Conservation (phyloP, 257 asterid species). For the Solanum raphanifolium region DNA sequence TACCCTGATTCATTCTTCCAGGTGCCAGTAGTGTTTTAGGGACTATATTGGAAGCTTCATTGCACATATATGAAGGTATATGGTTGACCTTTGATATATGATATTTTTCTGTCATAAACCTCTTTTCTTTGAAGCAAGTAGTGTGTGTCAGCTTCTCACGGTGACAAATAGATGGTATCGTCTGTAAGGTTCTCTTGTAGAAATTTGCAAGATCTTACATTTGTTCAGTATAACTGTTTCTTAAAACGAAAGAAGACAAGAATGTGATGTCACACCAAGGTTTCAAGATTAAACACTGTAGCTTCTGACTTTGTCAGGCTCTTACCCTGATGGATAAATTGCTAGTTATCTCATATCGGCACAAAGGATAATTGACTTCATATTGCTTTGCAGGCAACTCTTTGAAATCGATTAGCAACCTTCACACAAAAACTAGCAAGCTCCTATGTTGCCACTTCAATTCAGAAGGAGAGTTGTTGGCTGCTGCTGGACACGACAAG, state of each 20-base stretch:
- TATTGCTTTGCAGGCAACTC: conserved; percentile 19
- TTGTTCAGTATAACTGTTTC: neutral
- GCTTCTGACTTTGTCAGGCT: neutral
- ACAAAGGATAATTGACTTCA: neutral
- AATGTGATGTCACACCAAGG: neutral
- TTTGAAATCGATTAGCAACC: conserved; percentile 8
- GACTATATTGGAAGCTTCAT: neutral
- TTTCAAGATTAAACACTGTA: neutral
- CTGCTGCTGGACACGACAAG: conserved; percentile 44
- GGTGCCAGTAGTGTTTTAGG: neutral
- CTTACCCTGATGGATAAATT: neutral
- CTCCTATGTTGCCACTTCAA: conserved; percentile 41
- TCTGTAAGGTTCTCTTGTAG: neutral
- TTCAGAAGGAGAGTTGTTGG: conserved; percentile 26
- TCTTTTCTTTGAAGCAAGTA: neutral
- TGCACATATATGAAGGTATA: neutral
- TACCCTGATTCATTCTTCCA: neutral
- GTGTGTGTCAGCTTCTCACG: neutral
- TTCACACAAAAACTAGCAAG: conserved; percentile 24
- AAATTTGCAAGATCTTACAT: neutral
- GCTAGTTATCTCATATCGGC: neutral
- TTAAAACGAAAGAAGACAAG: neutral
- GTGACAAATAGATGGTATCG: neutral
- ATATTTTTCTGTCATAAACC: neutral
- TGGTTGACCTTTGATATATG: neutral